phyloP scores from a whole-genome alignment of 192 early-diverging fungal genomes.

The Coemansia sp. region DNA sequence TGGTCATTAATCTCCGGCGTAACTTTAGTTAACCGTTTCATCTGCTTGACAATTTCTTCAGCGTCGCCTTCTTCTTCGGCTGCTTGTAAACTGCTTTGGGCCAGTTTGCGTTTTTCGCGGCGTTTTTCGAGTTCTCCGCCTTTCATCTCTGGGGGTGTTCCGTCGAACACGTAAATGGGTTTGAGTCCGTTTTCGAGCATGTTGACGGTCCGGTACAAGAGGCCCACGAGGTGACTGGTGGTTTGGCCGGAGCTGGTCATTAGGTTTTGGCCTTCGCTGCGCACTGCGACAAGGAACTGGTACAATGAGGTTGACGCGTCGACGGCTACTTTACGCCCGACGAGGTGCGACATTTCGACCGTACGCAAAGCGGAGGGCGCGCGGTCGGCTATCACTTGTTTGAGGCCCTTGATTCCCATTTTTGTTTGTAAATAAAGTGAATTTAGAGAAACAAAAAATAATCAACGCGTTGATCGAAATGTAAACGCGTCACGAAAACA shows the following conservation, averaged over 20 bases:
- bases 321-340: slow-evolving; percentile 94
- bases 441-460: no score
- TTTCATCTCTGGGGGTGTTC: slow-evolving; percentile 93
- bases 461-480: no score
- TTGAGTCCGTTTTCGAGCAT: slow-evolving; percentile 98
- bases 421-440: background rate
- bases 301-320: slow-evolving; percentile 98
- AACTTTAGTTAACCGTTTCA: slow-evolving; percentile 84
- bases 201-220: slow-evolving; percentile 93
- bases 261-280: slow-evolving; percentile 87
- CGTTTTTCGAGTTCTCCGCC: slow-evolving; percentile 83
- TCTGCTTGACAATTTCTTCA: slow-evolving; percentile 84
- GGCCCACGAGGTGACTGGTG: slow-evolving; percentile 95
- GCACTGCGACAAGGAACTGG: slow-evolving; percentile 97
- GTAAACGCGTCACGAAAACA: no score
- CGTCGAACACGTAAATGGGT: slow-evolving; percentile 97
- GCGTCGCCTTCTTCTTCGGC: slow-evolving; percentile 72
- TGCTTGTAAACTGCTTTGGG: slow-evolving; percentile 65
- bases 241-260: slow-evolving; percentile 88
- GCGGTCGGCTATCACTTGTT: slow-evolving; percentile 90
- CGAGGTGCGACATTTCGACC: slow-evolving; percentile 84
- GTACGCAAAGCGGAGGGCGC: slow-evolving; percentile 81
- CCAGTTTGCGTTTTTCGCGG: slow-evolving; percentile 69
- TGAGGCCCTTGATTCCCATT: slow-evolving; percentile 85
- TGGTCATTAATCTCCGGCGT: slow-evolving; percentile 93